These are phyloP conservation scores for Schwanniomyces occidentalis DNA, from an alignment of 805 yeast species.

Conservation along the genomic window DNA sequence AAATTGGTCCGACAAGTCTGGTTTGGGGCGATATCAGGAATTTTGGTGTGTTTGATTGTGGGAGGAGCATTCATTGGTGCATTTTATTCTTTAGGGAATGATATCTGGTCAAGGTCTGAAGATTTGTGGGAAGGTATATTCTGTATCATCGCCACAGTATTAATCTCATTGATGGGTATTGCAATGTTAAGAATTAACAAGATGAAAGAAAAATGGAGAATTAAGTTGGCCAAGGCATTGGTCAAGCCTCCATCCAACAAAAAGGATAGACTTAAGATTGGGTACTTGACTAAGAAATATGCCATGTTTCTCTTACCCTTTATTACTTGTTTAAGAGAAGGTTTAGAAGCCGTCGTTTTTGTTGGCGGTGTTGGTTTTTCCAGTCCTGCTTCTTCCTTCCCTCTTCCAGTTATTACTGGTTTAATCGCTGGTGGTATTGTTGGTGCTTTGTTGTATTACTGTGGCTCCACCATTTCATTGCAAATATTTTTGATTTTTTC, in stretches of 20 bases:
- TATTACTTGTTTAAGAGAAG: conserved; percentile 92
- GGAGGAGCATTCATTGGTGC: conserved; percentile 96
- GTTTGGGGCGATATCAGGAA: conserved; percentile 75
- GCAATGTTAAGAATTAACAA: conserved; percentile 95
- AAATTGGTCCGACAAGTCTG: conserved; percentile 78
- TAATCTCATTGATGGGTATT: conserved; percentile 92
- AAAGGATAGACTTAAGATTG: conserved; percentile 45
- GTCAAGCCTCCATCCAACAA: conserved; percentile 55
- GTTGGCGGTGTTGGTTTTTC: conserved; percentile 46
- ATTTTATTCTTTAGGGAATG: conserved; percentile 75
- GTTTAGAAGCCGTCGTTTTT: conserved; percentile 57
- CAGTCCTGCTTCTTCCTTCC: conserved; percentile 61
- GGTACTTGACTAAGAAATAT: conserved; percentile 57
- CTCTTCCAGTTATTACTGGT: conserved; percentile 90
- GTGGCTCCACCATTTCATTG: conserved; percentile 80
- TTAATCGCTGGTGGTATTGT: conserved; percentile 72
- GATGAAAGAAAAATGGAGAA: conserved; percentile 96
- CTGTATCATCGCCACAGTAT: conserved; percentile 82
- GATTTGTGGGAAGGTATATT: conserved; percentile 98
- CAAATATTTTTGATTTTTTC: conserved; percentile 85
- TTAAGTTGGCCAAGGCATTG: conserved; percentile 85
- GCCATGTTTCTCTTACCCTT: conserved; percentile 89
- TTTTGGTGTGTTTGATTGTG: conserved; percentile 73
- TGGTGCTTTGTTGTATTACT: conserved; percentile 74
- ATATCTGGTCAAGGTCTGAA: conserved; percentile 85